These are phyloP conservation scores for Macadamia integrifolia DNA, from an alignment of 164 flowering plant species.

Conservation along the genomic window DNA sequence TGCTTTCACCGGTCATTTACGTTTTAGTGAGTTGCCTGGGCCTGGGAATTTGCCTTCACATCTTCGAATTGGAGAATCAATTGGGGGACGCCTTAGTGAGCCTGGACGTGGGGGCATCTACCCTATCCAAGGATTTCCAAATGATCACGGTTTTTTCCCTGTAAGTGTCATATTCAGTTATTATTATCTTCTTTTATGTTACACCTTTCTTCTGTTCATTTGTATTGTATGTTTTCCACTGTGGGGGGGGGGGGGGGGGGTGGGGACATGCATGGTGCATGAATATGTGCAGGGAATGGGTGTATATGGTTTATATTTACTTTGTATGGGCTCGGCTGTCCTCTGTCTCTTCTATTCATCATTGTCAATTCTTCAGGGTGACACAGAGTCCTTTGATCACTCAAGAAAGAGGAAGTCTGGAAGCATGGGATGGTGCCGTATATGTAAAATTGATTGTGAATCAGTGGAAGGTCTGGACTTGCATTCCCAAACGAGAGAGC, in stretches of 20 bases:
- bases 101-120: constrained; percentile 58
- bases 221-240: too few species aligned
- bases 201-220: neutral
- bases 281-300: neutral
- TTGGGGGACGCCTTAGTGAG: constrained; percentile 32
- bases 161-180: constrained; percentile 32
- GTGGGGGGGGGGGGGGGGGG: too few species aligned
- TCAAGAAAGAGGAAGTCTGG: constrained; percentile 62
- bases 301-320: neutral
- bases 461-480: constrained; percentile 86
- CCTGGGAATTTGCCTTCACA: constrained; percentile 39
- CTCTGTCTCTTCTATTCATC: constrained; percentile 4
- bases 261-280: neutral
- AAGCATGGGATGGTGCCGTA: constrained; percentile 87
- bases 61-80: constrained; percentile 35
- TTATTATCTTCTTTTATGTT: neutral
- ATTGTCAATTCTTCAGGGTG: constrained; percentile 37
- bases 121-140: constrained; percentile 40
- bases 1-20: constrained; percentile 12
- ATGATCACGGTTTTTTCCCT: constrained; percentile 40
- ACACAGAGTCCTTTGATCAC: constrained; percentile 53
- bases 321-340: neutral
- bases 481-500: constrained; percentile 93
- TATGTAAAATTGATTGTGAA: constrained; percentile 91
- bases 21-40: constrained; percentile 28